Percentiles rank a stretch among this genome's conserved stretches.
Evolutionary conservation across 345 rosid genomes (phyloP).

Genomic region (Dimocarpus longan): DNA sequence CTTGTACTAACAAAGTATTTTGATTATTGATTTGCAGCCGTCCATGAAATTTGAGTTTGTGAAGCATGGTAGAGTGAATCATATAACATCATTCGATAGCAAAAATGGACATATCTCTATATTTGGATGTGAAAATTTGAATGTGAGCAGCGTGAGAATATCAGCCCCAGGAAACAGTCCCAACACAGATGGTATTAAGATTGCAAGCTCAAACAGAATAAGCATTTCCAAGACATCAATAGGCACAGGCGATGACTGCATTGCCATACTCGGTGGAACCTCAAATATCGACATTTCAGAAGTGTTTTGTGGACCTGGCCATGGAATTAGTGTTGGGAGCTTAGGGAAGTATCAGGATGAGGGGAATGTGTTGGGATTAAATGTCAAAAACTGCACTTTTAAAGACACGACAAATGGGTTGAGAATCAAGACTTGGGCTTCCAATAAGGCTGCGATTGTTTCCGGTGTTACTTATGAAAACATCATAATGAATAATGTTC

Average conservation of each 20-base stretch:
- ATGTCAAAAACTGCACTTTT: slow-evolving; percentile 22
- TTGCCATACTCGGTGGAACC: slow-evolving; percentile 45
- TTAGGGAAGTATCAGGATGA: slow-evolving; percentile 38
- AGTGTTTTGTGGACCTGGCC: slow-evolving; percentile 50
- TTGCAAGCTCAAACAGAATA: slow-evolving; percentile 30
- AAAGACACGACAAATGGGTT: slow-evolving; percentile 33
- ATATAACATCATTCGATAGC: slow-evolving; percentile 26
- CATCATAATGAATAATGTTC: slow-evolving; percentile 43
- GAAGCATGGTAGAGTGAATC: slow-evolving; percentile 22
- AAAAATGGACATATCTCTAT: slow-evolving; percentile 25
- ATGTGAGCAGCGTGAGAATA: slow-evolving; percentile 10
- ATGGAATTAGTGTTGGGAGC: slow-evolving; percentile 57
- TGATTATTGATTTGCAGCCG: not conserved
- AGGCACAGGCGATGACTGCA: slow-evolving; percentile 48
- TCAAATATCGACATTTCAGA: slow-evolving; percentile 30
- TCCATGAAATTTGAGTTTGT: slow-evolving; percentile 18
- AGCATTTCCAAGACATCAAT: not conserved
- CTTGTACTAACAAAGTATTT: no score
- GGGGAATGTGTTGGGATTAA: slow-evolving; percentile 24
- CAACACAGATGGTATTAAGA: slow-evolving; percentile 51
- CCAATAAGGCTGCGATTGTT: slow-evolving; percentile 25
- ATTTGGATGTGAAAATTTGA: slow-evolving; percentile 21
- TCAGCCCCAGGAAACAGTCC: slow-evolving; percentile 44
- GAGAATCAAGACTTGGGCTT: slow-evolving; percentile 50
- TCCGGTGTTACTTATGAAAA: slow-evolving; percentile 33